Conservation (phyloP, 495 filamentous ascomycete species). For the Lepraria neglecta region DNA sequence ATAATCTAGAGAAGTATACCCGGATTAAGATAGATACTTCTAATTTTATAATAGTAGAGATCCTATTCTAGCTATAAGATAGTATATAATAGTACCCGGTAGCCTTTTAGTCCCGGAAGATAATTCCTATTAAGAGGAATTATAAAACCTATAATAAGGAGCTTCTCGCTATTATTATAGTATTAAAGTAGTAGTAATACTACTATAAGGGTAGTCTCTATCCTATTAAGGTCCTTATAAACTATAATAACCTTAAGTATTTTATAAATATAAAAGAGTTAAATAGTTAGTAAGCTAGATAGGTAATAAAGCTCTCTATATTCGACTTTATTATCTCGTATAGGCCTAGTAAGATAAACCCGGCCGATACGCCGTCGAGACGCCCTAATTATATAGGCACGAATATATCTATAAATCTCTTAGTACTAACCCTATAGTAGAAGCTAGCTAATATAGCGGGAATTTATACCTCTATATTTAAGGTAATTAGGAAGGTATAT, state of each 20-base stretch:
- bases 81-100: slow-evolving; percentile 19
- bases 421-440: slow-evolving; percentile 14
- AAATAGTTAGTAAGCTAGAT: slow-evolving; percentile 7
- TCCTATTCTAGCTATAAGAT: slow-evolving; percentile 21
- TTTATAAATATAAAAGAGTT: slow-evolving; percentile 20
- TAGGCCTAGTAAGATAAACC: not conserved
- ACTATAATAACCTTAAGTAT: slow-evolving; percentile 20
- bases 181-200: slow-evolving; percentile 15
- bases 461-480: not conserved
- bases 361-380: not conserved
- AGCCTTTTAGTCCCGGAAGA: slow-evolving; percentile 21
- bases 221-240: slow-evolving; percentile 13
- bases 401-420: not conserved
- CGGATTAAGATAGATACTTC: slow-evolving; percentile 6
- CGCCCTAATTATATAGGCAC: not conserved
- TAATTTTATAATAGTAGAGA: slow-evolving; percentile 12
- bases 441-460: slow-evolving; percentile 11
- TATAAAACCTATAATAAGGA: slow-evolving; percentile 26
- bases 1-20: not conserved
- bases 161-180: slow-evolving; percentile 15
- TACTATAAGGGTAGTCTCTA: slow-evolving; percentile 15
- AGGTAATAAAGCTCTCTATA: not conserved
- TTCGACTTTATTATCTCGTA: slow-evolving; percentile 2
- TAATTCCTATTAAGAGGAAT: slow-evolving; percentile 17
- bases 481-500: not conserved